phyloP scores from a whole-genome alignment of 345 rosid genomes.

The Eucalyptus curtisii region DNA sequence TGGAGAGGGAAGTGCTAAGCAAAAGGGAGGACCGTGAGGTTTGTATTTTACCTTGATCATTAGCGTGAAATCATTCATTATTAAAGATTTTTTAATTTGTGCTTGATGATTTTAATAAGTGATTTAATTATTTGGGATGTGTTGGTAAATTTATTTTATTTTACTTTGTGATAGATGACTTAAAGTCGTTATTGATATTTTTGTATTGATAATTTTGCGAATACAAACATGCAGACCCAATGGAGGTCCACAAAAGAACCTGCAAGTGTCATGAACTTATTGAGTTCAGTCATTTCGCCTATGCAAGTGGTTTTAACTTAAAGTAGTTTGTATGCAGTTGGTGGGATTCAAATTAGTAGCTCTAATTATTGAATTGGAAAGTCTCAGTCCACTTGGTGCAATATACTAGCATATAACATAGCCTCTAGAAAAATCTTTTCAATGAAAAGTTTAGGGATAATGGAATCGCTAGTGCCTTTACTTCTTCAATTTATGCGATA shows the following conservation, averaged over 20 bases:
- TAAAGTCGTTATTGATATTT: too few relatives aligned
- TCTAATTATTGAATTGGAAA: not conserved
- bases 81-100: too few relatives aligned
- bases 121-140: not conserved
- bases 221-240: accelerated
- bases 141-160: not conserved
- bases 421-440: not conserved
- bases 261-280: accelerated
- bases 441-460: accelerated
- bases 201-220: too few relatives aligned
- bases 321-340: too few relatives aligned
- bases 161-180: not conserved
- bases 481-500: not conserved
- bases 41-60: not conserved
- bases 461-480: accelerated
- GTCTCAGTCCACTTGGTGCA: not conserved
- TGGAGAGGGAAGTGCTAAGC: not conserved
- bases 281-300: too few relatives aligned
- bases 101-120: too few relatives aligned
- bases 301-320: not conserved
- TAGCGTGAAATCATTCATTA: not conserved
- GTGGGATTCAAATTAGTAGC: not conserved
- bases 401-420: too few relatives aligned
- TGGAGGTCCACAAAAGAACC: not conserved
- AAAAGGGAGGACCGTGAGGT: not conserved